These are phyloP conservation scores for Aureobasidium sp. DNA, from an alignment of 2,329 filamentous ascomycete genomes.

Conservation along the genomic window DNA sequence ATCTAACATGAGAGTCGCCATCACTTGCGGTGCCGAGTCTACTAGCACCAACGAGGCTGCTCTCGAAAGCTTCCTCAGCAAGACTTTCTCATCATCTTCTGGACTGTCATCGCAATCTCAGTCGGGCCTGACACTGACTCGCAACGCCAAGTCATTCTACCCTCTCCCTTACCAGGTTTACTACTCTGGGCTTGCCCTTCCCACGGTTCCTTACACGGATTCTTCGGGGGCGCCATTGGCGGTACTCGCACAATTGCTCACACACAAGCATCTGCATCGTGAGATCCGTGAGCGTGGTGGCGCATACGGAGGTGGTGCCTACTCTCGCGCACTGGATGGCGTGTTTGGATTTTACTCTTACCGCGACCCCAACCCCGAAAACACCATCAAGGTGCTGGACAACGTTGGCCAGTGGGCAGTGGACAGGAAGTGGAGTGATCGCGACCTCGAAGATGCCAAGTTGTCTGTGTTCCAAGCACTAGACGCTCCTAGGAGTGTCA, in stretches of 20 bases:
- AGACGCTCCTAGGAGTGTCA: slow-evolving; percentile 81
- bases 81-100: slow-evolving; percentile 11
- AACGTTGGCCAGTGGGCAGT: slow-evolving; percentile 75
- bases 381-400: slow-evolving; percentile 76
- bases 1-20: slow-evolving; percentile 62
- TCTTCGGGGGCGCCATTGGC: slow-evolving; percentile 70
- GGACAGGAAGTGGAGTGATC: slow-evolving; percentile 70
- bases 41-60: slow-evolving; percentile 60
- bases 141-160: slow-evolving; percentile 68
- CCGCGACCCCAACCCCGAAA: slow-evolving; percentile 88
- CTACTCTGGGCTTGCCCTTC: slow-evolving; percentile 75
- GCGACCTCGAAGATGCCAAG: slow-evolving; percentile 92
- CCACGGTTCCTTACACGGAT: slow-evolving; percentile 75
- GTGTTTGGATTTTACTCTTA: slow-evolving; percentile 95
- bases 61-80: slow-evolving; percentile 58
- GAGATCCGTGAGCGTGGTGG: slow-evolving; percentile 97
- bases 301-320: slow-evolving; percentile 88
- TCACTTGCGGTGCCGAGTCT: slow-evolving; percentile 77
- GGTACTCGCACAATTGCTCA: slow-evolving; percentile 83
- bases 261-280: slow-evolving; percentile 92
- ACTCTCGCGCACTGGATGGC: slow-evolving; percentile 68
- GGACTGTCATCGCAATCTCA: slow-evolving; percentile 4
- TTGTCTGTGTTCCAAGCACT: slow-evolving; percentile 86
- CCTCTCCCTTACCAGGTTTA: slow-evolving; percentile 95
- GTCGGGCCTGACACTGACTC: slow-evolving; percentile 17